Base-by-base conservation (phyloP, 257 asterid genomes). In the Nicotiana obtusifolia region DNA sequence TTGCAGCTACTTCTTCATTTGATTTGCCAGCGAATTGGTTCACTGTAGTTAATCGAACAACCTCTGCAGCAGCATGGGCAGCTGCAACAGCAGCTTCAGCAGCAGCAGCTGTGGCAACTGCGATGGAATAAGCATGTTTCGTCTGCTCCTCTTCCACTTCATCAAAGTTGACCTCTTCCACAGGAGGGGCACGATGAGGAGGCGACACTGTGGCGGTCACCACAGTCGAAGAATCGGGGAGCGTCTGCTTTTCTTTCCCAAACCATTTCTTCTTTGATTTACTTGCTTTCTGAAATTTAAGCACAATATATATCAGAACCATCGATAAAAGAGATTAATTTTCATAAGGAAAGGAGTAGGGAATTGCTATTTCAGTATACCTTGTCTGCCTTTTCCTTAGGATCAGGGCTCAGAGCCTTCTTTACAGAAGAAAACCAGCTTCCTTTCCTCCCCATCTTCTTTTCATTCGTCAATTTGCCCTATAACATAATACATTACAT, bases 361-460 rank as follows among this genome's bases (percentile, higher is more conserved):
- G 5, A 73, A 84, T 53, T 52, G 80, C 30, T 62, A 47, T 64
- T 64, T 64, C 54, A 24, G 75, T 83, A 78, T 77, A 93, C 94
- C 92, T 88, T 87, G 80, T 85, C 82, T 78, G 84, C 91, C 83
- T 89, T 89, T 62, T 47, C 88, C 89, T 90, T 91, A 24, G 93
- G 88, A 81, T 88, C 88, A 20, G 98, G 96, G 84, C 94, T 94
- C 76, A 94, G 88, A 87, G 89, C 98, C 88, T 92, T 94, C 91
- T 92, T 95, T 61, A 95, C 92, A 6, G 98, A 90, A 73, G 96
- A 92, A 81, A 95, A 89, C 97, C 99, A 95, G 88, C 91, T 88
- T 86, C 97, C 93, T 90, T 91, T 94, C 91, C 87, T 90, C 68
- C 93, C 97, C 99, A 95, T 95, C 67, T 81, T 84, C 52, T 77